These are phyloP conservation scores for Phytophthora sp. DNA, from an alignment of 352 stramenopile genomes.

Conservation along the genomic window DNA sequence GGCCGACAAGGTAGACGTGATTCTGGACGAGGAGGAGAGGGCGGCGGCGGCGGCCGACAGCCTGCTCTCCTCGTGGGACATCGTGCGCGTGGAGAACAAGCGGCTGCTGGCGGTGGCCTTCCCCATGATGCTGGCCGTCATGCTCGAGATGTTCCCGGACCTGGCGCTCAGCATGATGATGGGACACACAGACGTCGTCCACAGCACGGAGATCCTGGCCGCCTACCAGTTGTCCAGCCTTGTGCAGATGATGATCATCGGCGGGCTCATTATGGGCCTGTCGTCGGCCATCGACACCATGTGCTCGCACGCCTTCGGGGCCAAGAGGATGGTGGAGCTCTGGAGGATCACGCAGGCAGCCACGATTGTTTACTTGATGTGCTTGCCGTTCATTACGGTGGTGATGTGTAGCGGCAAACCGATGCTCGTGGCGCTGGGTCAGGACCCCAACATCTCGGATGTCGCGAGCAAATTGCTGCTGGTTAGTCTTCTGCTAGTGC, in stretches of 20 bases:
- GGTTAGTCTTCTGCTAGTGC: slow-evolving; percentile 40
- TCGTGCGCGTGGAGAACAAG: slow-evolving; percentile 42
- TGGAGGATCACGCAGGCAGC: slow-evolving; percentile 71
- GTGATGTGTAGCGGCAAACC: slow-evolving; percentile 50
- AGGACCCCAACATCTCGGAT: slow-evolving; percentile 51
- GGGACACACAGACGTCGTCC: slow-evolving; percentile 50
- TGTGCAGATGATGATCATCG: slow-evolving; percentile 61
- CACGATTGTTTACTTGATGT: slow-evolving; percentile 52
- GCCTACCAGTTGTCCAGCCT: slow-evolving; percentile 58
- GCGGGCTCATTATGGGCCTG: slow-evolving; percentile 53
- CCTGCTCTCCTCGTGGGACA: slow-evolving; percentile 34
- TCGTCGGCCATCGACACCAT: slow-evolving; percentile 69
- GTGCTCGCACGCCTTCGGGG: slow-evolving; percentile 72
- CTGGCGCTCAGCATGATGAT: slow-evolving; percentile 68
- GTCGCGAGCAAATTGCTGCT: slow-evolving; percentile 51
- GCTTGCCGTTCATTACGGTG: slow-evolving; percentile 39
- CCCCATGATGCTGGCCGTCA: slow-evolving; percentile 51
- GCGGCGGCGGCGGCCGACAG: slow-evolving; percentile 25
- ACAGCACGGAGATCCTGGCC: slow-evolving; percentile 62
- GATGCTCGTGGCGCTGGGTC: slow-evolving; percentile 56
- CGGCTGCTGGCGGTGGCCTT: slow-evolving; percentile 38
- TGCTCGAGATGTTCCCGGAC: slow-evolving; percentile 59
- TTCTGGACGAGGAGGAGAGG: slow-evolving; percentile 49
- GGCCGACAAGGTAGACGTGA: slow-evolving; percentile 36
- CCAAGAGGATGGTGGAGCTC: slow-evolving; percentile 56